Percentiles rank a stretch among this genome's conserved stretches.
Evolutionary conservation across 371 early-diverging fungal genomes (phyloP).

Genomic region (Saksenaea vasiformis): DNA sequence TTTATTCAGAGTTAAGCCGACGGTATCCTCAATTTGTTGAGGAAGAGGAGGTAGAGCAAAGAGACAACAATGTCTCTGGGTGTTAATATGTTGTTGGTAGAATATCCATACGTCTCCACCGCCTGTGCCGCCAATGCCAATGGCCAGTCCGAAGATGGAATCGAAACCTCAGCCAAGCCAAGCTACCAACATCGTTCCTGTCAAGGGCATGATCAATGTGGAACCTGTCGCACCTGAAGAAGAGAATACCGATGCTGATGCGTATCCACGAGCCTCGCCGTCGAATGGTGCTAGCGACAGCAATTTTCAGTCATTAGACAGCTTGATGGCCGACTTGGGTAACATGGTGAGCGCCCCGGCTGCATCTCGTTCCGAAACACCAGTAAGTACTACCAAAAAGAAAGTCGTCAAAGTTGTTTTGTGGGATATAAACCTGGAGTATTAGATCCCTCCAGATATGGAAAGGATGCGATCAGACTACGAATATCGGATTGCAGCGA

Average conservation of each 20-base stretch:
- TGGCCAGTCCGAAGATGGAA: constrained; percentile 9
- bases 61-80: neutral
- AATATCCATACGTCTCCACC: constrained; percentile 13
- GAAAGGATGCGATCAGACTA: constrained; percentile 55
- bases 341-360: constrained; percentile 56
- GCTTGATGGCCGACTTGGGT: constrained; percentile 84
- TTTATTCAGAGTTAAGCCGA: constrained; percentile 77
- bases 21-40: constrained; percentile 58
- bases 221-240: constrained; percentile 23
- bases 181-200: constrained; percentile 50
- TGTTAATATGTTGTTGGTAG: neutral
- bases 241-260: constrained; percentile 30
- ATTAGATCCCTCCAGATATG: constrained; percentile 9
- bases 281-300: constrained; percentile 28
- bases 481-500: constrained; percentile 54
- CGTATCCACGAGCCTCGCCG: constrained; percentile 14
- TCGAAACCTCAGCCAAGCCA: constrained; percentile 38
- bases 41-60: constrained; percentile 10
- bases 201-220: constrained; percentile 51
- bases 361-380: neutral
- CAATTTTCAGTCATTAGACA: constrained; percentile 71
- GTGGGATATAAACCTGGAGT: neutral
- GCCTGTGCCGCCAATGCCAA: constrained; percentile 40
- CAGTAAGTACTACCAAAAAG: neutral
- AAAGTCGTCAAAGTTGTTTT: neutral